Evolutionary conservation across 2,329 filamentous ascomycete genomes (phyloP), one percentile per base, ranked within the genome.

Genomic region (Fusarium sp.): DNA sequence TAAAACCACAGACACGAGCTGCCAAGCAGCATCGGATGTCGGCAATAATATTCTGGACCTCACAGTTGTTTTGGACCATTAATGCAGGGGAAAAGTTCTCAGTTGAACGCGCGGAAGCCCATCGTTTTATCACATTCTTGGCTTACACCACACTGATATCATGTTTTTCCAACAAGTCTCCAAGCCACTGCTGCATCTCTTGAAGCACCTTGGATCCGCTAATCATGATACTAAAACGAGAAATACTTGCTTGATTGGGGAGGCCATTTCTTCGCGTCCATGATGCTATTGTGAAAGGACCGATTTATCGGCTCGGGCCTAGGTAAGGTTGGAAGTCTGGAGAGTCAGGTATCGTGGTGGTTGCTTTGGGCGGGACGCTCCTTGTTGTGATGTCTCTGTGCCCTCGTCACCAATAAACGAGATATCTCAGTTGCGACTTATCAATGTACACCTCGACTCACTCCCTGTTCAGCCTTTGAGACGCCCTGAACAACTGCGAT

Each of bases 371-470:
- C 82, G 56, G 38, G 58, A 67, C 66, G 82, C 81, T 4, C 76
- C 84, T 11, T 84, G 81, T 63, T 82, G 82, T 65, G 81, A 84
- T 44, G 34, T 83, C 14, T 62, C 79, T 18, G 32, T 79, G 15
- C 67, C 66, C 17, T 64, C 70, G 8, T 38, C n/a, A 17, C 41
- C 26, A 24, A 36, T 38, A 45, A 58, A 70, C 28, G 39, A 50
- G 30, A 50, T 50, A 50, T 57, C 44, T 30, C 70, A 51, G 72
- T 36, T 56, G 80, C 79, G 79, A 13, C 76, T 84, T n/a, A 60
- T 82, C 61, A 84, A 85, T 38, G 81, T 85, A 18, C 82, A 85
- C 59, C 76, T 85, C 14, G 82, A 85, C 66, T 84, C 81, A 3
- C 77, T 81, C 10, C 62, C 75, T 0, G 66, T 79, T 26, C 44